These are phyloP conservation scores for Aspergillus wentii DNA, from an alignment of 495 filamentous ascomycete genomes.

Conservation along the genomic window DNA sequence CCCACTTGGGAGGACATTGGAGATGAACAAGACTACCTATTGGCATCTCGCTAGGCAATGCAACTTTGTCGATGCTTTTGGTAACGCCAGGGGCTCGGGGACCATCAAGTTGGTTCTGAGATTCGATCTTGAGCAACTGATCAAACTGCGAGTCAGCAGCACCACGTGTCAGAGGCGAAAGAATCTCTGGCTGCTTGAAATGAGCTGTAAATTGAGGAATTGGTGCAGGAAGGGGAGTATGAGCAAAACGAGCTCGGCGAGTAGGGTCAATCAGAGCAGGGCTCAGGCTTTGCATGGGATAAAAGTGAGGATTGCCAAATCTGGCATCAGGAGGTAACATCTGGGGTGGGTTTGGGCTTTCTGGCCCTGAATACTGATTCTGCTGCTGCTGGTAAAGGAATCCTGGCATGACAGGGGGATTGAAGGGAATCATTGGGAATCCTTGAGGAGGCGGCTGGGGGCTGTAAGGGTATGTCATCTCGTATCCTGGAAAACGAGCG, in stretches of 20 bases:
- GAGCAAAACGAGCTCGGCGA: not conserved
- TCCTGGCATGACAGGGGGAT: conserved; percentile 4
- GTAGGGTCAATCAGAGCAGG: not conserved
- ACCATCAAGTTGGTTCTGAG: not conserved
- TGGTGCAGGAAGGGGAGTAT: not conserved
- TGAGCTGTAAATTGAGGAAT: conserved; percentile 1
- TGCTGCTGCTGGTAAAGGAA: conserved; percentile 1
- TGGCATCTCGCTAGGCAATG: conserved; percentile 17
- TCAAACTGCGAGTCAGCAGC: not conserved
- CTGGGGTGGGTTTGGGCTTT: not conserved
- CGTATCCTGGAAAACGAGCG: conserved; percentile 1
- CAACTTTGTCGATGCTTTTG: conserved; percentile 6
- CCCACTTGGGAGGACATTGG: conserved; percentile 19
- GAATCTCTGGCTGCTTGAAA: conserved; percentile 1
- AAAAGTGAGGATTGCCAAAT: conserved; percentile 1
- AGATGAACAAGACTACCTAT: conserved; percentile 16
- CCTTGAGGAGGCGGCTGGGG: not conserved
- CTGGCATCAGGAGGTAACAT: not conserved
- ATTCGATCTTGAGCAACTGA: conserved; percentile 2
- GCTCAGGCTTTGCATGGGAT: not conserved
- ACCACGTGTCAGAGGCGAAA: conserved; percentile 4
- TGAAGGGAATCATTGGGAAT: conserved; percentile 5
- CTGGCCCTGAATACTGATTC: conserved; percentile 1
- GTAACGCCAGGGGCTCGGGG: not conserved
- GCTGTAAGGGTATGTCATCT: not conserved